Base-by-base conservation (phyloP, 108 stramenopile genomes). In the Nitzschia inconspicua region DNA sequence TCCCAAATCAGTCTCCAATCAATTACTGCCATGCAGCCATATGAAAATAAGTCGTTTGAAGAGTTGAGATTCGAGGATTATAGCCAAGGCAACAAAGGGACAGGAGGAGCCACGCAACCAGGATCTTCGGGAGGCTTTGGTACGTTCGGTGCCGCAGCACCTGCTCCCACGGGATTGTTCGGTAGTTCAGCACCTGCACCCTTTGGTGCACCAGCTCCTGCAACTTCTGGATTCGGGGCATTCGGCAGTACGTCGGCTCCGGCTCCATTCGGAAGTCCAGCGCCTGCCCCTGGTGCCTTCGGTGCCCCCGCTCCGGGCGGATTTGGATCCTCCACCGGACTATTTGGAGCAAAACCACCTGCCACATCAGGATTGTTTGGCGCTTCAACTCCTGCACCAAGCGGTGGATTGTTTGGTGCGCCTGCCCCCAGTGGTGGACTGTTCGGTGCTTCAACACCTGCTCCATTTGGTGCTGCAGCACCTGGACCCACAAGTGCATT, bases 61-160 rank as follows among this genome's bases (percentile, higher is more conserved):
- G 95, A 97, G 70, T 69, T 97, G 20, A 73, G 94, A 3, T 69
- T 89, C 28, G 94, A 97, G 61, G 97, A 97, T 74, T 94, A 93
- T 65, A 34, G 47, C 53, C 74, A 76, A 22, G 93, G 91, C 3
- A 94, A 92, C 56, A 86, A 81, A 51, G 90, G 88, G 41, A 47
- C 29, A 32, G 78, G 27, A 42, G 53, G 14, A 25, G 48, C 79
- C 9, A 63, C 65, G 4, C 57, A 65, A 9, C 44, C 73, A 3
- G 40, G n/a, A n/a, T n/a, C 83, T 44, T 73, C 85, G 2, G 47
- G 28, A 27, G 63, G 48, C 7, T 70, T 71, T 56, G 67, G 77
- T 50, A 27, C 63, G 19, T 80, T 80, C 48, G 81, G 79, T 27
- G 70, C 77, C 14, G 66, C 73, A 35, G 29, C 69, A 20, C 66